Evolutionary conservation across 2,329 filamentous ascomycete species (phyloP).

Genomic region (Botrytis porri): DNA sequence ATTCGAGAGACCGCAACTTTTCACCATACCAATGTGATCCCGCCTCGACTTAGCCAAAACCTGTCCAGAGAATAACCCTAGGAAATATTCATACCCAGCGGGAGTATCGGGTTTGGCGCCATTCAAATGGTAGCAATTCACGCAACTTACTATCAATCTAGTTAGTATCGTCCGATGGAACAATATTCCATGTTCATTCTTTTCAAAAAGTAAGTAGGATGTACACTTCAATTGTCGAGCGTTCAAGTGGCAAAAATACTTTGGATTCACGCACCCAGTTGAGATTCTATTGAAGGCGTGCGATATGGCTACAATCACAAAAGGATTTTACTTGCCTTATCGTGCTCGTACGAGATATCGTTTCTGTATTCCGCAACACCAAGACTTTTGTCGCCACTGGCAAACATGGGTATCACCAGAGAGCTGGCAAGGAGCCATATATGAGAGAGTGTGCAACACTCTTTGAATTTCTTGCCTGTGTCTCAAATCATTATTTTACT

Average conservation of each 20-base stretch:
- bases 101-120: neutral
- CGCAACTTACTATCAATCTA: neutral
- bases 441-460: neutral
- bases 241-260: neutral
- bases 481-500: neutral
- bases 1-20: neutral
- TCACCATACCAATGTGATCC: too few species aligned
- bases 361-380: neutral
- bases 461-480: neutral
- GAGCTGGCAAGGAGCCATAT: neutral
- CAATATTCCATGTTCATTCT: neutral
- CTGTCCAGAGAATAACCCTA: neutral
- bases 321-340: neutral
- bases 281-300: conserved; percentile 5
- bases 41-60: too few species aligned
- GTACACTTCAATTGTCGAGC: neutral
- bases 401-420: neutral
- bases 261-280: neutral
- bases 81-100: neutral
- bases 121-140: neutral
- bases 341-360: neutral
- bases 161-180: neutral
- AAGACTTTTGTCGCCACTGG: neutral
- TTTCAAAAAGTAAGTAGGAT: neutral
- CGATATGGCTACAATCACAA: neutral